Conservation (phyloP, 139 green algal species). For the Volvox reticuliferus region DNA sequence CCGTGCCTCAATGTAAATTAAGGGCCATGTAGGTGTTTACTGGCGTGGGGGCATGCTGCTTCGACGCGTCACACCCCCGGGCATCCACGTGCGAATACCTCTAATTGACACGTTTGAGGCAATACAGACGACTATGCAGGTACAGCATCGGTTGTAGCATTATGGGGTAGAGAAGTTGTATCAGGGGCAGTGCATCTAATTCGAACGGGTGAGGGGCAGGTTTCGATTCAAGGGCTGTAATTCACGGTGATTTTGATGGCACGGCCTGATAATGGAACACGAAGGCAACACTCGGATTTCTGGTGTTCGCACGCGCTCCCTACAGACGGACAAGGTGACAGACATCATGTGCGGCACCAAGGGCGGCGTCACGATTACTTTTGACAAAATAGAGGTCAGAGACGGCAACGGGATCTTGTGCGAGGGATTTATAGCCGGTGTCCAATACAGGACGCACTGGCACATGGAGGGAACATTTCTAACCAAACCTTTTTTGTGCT, state of each 20-base stretch:
- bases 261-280: neutral
- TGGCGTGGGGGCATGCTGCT: constrained; percentile 68
- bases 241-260: neutral
- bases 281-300: neutral
- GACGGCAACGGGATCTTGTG: neutral
- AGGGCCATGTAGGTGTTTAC: constrained; percentile 74
- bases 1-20: neutral
- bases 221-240: neutral
- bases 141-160: too few relatives aligned
- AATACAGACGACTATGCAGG: constrained; percentile 61
- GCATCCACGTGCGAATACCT: constrained; percentile 61
- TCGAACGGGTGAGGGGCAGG: too few relatives aligned
- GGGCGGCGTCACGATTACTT: constrained; percentile 68
- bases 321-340: constrained; percentile 70
- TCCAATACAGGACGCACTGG: too few relatives aligned
- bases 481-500: too few relatives aligned
- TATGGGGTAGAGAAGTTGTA: too few relatives aligned
- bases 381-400: constrained; percentile 73
- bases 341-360: constrained; percentile 74
- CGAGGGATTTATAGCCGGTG: too few relatives aligned
- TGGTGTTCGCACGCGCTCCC: neutral
- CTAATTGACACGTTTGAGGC: constrained; percentile 63
- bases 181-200: too few relatives aligned
- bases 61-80: constrained; percentile 53
- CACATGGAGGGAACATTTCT: too few relatives aligned